phyloP scores from a whole-genome alignment of 75 land plant species.

The Pinus tabuliformis region DNA sequence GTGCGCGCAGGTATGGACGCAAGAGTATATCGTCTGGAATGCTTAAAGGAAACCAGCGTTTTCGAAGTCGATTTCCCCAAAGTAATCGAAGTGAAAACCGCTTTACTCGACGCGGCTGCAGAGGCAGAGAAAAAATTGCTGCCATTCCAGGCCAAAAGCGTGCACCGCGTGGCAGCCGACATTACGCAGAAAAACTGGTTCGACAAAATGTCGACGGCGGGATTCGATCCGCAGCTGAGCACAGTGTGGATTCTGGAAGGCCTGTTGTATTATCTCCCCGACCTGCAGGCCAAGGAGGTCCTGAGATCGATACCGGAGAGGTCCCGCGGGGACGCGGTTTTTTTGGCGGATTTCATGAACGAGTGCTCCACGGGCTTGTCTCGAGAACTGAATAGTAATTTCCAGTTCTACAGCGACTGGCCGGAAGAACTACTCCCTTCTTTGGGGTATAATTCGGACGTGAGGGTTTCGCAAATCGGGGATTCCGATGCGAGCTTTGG shows the following conservation, averaged over 20 bases:
- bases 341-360: constrained; percentile 91
- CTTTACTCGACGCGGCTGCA: constrained; percentile 45
- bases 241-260: constrained; percentile 88
- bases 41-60: constrained; percentile 52
- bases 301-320: constrained; percentile 53
- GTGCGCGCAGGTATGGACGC: constrained; percentile 71
- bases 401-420: constrained; percentile 86
- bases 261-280: constrained; percentile 66
- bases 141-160: constrained; percentile 38
- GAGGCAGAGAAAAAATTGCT: constrained; percentile 7
- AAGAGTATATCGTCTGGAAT: constrained; percentile 66
- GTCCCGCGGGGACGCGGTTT: constrained; percentile 37
- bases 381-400: constrained; percentile 32
- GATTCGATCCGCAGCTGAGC: constrained; percentile 41
- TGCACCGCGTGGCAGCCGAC: constrained; percentile 63
- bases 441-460: constrained; percentile 63
- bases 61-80: constrained; percentile 77
- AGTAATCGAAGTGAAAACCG: constrained; percentile 49
- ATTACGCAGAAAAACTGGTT: constrained; percentile 61
- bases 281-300: constrained; percentile 59
- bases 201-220: constrained; percentile 41
- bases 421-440: constrained; percentile 73
- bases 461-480: constrained; percentile 81
- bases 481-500: constrained; percentile 86
- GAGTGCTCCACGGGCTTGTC: constrained; percentile 56